Evolutionary conservation across 176 grass and related monocot species (phyloP).

Genomic region (Microstegium vimineum): DNA sequence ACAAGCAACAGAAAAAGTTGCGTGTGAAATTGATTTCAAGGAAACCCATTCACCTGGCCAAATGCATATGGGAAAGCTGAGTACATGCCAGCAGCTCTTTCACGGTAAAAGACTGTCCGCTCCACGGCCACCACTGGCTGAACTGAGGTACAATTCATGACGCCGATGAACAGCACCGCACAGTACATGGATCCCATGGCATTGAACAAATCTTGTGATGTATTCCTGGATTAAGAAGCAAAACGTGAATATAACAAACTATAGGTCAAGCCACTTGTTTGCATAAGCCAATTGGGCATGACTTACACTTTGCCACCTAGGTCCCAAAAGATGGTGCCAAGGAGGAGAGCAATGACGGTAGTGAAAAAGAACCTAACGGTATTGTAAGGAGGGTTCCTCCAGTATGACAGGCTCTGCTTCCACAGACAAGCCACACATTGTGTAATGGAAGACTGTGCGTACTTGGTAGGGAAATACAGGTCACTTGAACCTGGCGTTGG

Average conservation of each 20-base stretch:
- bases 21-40: neutral
- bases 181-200: slow-evolving; percentile 85
- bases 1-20: neutral
- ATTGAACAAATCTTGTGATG: slow-evolving; percentile 57
- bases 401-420: too few species aligned
- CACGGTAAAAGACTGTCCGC: slow-evolving; percentile 86
- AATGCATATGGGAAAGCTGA: slow-evolving; percentile 93
- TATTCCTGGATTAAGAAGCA: slow-evolving; percentile 34
- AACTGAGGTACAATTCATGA: slow-evolving; percentile 72
- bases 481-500: too few species aligned
- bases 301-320: too few species aligned
- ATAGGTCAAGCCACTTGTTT: neutral
- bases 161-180: slow-evolving; percentile 63
- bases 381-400: too few species aligned
- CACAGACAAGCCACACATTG: too few species aligned
- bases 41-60: slow-evolving; percentile 61
- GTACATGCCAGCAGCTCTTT: slow-evolving; percentile 90
- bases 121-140: slow-evolving; percentile 79
- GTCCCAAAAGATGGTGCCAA: too few species aligned
- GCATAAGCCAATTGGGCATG: too few species aligned
- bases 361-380: too few species aligned
- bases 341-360: too few species aligned
- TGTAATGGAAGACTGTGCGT: too few species aligned
- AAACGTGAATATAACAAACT: neutral
- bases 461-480: too few species aligned